These are phyloP conservation scores for Flaveria linearis DNA, from an alignment of 129 eudicot genomes.

Conservation along the genomic window DNA sequence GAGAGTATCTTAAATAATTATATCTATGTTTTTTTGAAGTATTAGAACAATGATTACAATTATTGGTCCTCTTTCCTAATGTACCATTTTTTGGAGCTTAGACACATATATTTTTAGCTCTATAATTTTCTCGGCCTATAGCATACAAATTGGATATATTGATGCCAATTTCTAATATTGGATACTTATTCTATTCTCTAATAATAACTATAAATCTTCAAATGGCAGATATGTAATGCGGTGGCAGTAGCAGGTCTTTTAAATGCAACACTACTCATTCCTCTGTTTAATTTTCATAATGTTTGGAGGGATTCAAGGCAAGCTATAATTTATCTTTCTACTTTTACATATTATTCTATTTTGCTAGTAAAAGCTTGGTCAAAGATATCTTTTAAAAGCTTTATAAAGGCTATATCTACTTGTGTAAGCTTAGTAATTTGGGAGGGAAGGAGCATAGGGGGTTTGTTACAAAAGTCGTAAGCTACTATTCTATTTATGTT, in stretches of 20 bases:
- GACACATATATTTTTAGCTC: background rate
- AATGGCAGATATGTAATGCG: constrained; percentile 89
- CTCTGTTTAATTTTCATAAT: constrained; percentile 66
- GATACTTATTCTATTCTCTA: constrained; percentile 4
- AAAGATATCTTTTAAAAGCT: constrained; percentile 6
- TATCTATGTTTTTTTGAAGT: background rate
- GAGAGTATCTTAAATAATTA: background rate
- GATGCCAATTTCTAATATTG: background rate
- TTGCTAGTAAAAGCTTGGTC: constrained; percentile 1
- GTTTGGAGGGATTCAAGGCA: constrained; percentile 96
- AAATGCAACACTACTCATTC: constrained; percentile 82
- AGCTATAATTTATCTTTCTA: constrained; percentile 29
- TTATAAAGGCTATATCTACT: constrained; percentile 7
- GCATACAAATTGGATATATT: constrained; percentile 1
- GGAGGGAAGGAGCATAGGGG: constrained; percentile 8
- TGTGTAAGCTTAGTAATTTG: constrained; percentile 17
- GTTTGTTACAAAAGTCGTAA: background rate
- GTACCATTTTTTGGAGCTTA: background rate
- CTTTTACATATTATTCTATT: background rate
- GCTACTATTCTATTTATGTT: background rate
- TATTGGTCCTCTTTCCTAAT: background rate
- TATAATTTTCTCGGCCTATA: background rate
- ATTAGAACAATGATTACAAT: background rate
- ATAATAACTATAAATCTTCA: constrained; percentile 16
- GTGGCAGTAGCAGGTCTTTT: constrained; percentile 90